phyloP scores from a whole-genome alignment of 78 protist species.

The Cyanophora paradoxa region DNA sequence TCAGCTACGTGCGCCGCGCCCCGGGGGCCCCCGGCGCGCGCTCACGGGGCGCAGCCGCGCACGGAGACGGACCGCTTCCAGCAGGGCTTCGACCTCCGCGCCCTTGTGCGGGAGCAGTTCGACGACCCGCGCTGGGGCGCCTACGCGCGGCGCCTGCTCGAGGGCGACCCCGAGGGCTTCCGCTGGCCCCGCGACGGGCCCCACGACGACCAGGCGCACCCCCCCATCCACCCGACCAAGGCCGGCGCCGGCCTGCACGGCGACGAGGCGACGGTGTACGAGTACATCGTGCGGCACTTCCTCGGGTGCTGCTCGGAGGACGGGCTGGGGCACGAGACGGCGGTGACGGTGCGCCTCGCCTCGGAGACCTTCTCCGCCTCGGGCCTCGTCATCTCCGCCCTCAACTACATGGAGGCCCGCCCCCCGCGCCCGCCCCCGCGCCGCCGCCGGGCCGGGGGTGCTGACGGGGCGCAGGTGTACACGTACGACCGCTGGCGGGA shows the following conservation, averaged over 20 bases:
- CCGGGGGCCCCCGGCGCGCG: no score
- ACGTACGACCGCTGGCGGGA: slow-evolving; percentile 74
- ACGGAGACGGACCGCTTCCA: slow-evolving; percentile 91
- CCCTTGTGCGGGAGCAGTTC: background rate
- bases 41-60: no score
- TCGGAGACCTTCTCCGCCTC: slow-evolving; percentile 59
- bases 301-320: slow-evolving; percentile 90
- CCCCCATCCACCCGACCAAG: slow-evolving; percentile 95
- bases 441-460: no score
- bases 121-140: background rate
- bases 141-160: background rate
- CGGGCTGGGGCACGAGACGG: slow-evolving; percentile 82
- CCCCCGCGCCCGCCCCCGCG: slow-evolving; percentile 25
- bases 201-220: slow-evolving; percentile 91
- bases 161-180: slow-evolving; percentile 45
- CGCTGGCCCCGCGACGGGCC: slow-evolving; percentile 75
- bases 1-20: no score
- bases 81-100: background rate
- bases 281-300: slow-evolving; percentile 85
- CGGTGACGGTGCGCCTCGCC: slow-evolving; percentile 50
- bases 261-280: slow-evolving; percentile 60
- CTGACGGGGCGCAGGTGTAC: no score
- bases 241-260: background rate
- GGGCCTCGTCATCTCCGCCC: slow-evolving; percentile 58
- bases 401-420: slow-evolving; percentile 75